phyloP scores from a whole-genome alignment of 2,329 filamentous ascomycete species.

The Purpureocillium takamizusanense region DNA sequence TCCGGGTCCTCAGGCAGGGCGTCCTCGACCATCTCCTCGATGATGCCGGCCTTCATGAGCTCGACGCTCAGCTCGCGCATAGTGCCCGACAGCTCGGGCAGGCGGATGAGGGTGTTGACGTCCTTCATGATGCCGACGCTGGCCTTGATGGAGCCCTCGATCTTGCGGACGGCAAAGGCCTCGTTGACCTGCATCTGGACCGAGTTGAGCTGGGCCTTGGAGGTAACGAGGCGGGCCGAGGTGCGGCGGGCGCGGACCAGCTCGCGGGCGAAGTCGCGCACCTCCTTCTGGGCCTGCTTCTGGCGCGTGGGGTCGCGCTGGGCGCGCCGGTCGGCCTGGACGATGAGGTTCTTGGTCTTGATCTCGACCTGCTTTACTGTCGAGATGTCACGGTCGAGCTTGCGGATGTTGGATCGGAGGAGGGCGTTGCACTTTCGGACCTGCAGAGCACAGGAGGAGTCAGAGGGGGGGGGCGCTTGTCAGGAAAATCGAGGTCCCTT shows the following conservation, averaged over 20 bases:
- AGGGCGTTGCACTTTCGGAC: constrained; percentile 91
- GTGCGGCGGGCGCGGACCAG: constrained; percentile 76
- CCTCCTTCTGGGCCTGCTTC: constrained; percentile 71
- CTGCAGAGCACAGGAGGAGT: constrained; percentile 35
- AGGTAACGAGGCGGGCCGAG: constrained; percentile 65
- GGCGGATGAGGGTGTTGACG: constrained; percentile 73
- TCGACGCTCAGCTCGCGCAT: constrained; percentile 85
- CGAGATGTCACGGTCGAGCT: constrained; percentile 86
- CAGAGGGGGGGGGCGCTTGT: not conserved
- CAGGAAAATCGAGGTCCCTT: too few relatives aligned
- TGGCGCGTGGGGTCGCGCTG: constrained; percentile 71
- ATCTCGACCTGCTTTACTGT: constrained; percentile 68
- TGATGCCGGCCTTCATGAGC: constrained; percentile 89
- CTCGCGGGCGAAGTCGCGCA: constrained; percentile 81
- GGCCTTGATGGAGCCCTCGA: constrained; percentile 81
- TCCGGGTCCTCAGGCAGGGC: constrained; percentile 67
- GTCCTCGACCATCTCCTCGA: constrained; percentile 95
- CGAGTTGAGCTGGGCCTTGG: constrained; percentile 83
- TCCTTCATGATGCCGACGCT: constrained; percentile 95
- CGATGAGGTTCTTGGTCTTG: constrained; percentile 79
- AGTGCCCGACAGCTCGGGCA: constrained; percentile 79
- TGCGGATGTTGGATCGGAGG: constrained; percentile 82
- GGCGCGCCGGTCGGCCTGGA: constrained; percentile 72
- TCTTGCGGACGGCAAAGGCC: constrained; percentile 90
- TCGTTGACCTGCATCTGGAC: constrained; percentile 98